Conservation (phyloP, 805 yeast species). For the Candida caryicola region DNA sequence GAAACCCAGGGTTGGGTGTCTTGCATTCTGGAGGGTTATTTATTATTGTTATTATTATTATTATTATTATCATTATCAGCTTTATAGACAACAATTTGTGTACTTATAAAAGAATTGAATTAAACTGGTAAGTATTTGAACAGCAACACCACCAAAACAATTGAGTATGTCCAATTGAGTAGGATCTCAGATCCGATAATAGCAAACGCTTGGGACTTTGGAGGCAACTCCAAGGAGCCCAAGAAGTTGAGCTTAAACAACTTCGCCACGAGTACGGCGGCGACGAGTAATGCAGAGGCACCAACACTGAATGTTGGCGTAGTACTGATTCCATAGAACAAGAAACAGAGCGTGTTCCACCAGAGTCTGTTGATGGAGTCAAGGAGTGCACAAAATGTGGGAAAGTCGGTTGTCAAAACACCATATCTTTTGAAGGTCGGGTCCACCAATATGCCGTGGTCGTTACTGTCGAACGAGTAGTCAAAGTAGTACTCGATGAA, state of each 20-base stretch:
- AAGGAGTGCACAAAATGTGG: slow-evolving; percentile 4
- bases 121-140: too few relatives aligned
- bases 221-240: background rate
- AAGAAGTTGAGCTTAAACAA: slow-evolving; percentile 23
- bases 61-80: too few relatives aligned
- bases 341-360: slow-evolving; percentile 18
- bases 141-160: too few relatives aligned
- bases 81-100: too few relatives aligned
- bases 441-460: slow-evolving; percentile 20
- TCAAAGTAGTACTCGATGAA: slow-evolving; percentile 21
- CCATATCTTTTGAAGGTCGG: slow-evolving; percentile 25
- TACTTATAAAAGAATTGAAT: too few relatives aligned
- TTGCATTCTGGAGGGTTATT: background rate
- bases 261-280: slow-evolving; percentile 8
- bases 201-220: background rate
- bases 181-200: slow-evolving; percentile 3
- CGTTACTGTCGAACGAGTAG: slow-evolving; percentile 19
- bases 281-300: background rate
- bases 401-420: slow-evolving; percentile 15
- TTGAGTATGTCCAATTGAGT: slow-evolving; percentile 2
- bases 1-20: too few relatives aligned
- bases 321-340: slow-evolving; percentile 1
- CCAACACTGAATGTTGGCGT: background rate
- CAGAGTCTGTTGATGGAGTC: slow-evolving; percentile 13
- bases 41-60: too few relatives aligned